Conservation (phyloP, 2,329 filamentous ascomycete genomes). For the Fusarium bactridioides region DNA sequence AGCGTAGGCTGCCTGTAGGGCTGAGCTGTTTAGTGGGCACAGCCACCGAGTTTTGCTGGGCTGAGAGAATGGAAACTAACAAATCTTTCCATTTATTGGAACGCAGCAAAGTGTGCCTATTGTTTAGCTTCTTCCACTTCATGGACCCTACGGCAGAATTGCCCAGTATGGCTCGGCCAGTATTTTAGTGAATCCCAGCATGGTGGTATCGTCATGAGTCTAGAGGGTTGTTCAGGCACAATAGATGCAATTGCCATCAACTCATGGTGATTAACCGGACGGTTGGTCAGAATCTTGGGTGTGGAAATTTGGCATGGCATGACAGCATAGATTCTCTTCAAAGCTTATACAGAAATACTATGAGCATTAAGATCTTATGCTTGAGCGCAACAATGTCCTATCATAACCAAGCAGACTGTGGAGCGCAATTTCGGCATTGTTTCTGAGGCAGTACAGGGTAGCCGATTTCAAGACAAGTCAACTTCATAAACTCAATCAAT, state of each 20-base stretch:
- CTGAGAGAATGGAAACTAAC: not conserved
- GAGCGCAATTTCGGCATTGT: not conserved
- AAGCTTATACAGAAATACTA: not conserved
- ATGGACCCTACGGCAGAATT: not conserved
- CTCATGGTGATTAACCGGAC: not conserved
- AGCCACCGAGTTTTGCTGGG: not conserved
- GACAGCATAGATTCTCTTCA: too few species aligned
- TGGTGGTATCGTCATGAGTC: not conserved
- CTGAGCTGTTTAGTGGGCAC: not conserved
- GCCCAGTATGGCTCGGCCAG: not conserved
- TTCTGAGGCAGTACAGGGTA: not conserved
- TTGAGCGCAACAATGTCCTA: not conserved
- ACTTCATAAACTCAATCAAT: not conserved
- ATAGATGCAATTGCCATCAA: rapidly evolving
- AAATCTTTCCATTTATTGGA: not conserved
- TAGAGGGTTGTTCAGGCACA: not conserved
- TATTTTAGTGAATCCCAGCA: not conserved
- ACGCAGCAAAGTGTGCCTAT: not conserved
- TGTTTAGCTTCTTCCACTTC: not conserved
- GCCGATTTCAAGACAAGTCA: not conserved
- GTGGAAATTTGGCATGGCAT: too few species aligned
- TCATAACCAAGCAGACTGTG: not conserved
- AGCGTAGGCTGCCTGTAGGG: conserved; percentile 11
- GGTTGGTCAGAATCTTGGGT: rapidly evolving
- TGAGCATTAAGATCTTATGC: not conserved